Evolutionary conservation across 2,329 filamentous ascomycete species (phyloP), one percentile per base, ranked within the genome.

Genomic region (Scedosporium boydii): DNA sequence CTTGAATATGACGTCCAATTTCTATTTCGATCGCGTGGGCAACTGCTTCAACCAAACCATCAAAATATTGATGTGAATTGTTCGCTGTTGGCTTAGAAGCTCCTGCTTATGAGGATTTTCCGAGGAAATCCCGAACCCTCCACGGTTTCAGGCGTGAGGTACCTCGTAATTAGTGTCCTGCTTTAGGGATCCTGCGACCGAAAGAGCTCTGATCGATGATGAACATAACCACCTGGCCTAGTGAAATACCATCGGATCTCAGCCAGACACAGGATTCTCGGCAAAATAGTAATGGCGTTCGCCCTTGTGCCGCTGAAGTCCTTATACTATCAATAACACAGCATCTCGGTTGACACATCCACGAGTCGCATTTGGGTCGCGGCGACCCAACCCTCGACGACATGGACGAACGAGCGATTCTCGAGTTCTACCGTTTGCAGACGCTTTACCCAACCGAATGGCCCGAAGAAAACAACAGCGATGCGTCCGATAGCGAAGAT

Each of bases 351-450:
- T 48, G 44, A 48, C 18, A 48, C 21, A 12, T 38, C 34, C 34
- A 38, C 34, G 34, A 56, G 51, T 56, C 21, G 21, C 26, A 56
- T 16, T 23, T 29, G 51, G 51, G 23, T 29, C 18, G 51, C 44
- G 51, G 26, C 6, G 14, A 16, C 14, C 23, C 34, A 38, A 38
- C 10, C 51, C 26, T 23, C 51, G 21, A 56, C 68, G 74, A 65
- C 66, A 84, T 84, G 87, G 82, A 87, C 69, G 88, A 95, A 70
- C 81, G 87, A 65, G 86, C 84, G 56, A 85, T 98, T 62, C 85
- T 95, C 69, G 92, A 92, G 68, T 92, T 96, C 77, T 98, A 98
- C 78, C 90, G 92, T 73, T 83, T 98, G 58, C 82, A 88, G 51
- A 90, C 82, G 14, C 80, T 90, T 21, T 93, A 86, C 73, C 93